A percentile compares a stretch with the other conserved stretches of the same genome.
Evolutionary conservation across 2,329 filamentous ascomycete species (phyloP).

Genomic region (Aspergillus latus): DNA sequence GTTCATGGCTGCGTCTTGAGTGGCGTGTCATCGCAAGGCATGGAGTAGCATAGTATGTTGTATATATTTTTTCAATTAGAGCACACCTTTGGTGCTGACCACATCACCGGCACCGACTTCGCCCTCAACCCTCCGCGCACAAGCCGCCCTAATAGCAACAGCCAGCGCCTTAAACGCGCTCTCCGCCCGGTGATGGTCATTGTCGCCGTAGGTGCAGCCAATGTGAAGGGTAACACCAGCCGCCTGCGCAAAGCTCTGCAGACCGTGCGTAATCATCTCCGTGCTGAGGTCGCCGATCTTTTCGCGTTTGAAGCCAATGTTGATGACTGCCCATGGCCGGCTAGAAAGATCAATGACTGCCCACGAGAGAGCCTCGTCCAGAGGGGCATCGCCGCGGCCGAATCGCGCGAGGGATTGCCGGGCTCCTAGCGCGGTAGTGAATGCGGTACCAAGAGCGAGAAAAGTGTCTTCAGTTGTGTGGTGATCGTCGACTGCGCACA

Average conservation of each 20-base stretch:
- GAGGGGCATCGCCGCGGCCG: conserved; percentile 85
- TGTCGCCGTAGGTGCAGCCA: conserved; percentile 83
- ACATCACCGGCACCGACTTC: conserved; percentile 88
- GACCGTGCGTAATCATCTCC: conserved; percentile 96
- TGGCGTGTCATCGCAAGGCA: not conserved
- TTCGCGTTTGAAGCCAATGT: conserved; percentile 83
- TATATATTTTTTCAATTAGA: conserved; percentile 45
- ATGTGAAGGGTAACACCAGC: conserved; percentile 93
- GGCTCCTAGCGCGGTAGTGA: conserved; percentile 74
- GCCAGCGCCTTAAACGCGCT: conserved; percentile 96
- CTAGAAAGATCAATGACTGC: conserved; percentile 95
- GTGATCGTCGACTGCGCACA: conserved; percentile 81
- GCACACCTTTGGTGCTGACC: conserved; percentile 91
- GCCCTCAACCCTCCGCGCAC: conserved; percentile 67
- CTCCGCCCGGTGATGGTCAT: conserved; percentile 95
- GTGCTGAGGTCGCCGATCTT: conserved; percentile 90
- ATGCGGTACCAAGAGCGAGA: conserved; percentile 83
- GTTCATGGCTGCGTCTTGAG: not conserved
- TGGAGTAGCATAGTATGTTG: not conserved
- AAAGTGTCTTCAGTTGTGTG: conserved; percentile 96
- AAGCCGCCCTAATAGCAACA: conserved; percentile 77
- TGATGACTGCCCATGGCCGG: conserved; percentile 79
- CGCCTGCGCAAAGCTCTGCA: conserved; percentile 90
- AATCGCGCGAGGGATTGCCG: conserved; percentile 84
- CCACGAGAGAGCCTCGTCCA: conserved; percentile 91